A percentile compares a stretch with the other conserved stretches of the same genome.
Evolutionary conservation across 768 basidiomycete species (phyloP).

Genomic region (Boletus patriciae): DNA sequence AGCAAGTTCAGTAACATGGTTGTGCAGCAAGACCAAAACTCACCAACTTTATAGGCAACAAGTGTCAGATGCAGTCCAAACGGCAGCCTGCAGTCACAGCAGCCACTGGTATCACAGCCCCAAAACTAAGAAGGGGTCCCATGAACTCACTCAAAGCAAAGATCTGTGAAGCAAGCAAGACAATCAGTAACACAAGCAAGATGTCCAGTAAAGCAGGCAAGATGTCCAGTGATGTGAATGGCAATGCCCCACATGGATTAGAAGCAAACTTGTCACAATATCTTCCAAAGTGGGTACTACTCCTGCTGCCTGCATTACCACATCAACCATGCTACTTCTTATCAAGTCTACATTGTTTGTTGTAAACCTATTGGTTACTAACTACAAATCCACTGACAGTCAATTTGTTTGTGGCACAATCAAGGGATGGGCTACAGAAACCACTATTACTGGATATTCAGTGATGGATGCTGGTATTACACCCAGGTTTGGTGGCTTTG

Average conservation of each 20-base stretch:
- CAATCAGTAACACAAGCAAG: no score
- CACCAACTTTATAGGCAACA: not conserved
- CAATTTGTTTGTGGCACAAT: not conserved
- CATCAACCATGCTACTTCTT: constrained; percentile 2
- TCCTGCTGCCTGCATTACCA: not conserved
- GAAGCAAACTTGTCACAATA: constrained; percentile 4
- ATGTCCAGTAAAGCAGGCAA: no score
- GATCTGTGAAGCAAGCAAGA: not conserved
- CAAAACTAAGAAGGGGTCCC: not conserved
- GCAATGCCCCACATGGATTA: not conserved
- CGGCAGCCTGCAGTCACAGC: no score
- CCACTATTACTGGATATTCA: not conserved
- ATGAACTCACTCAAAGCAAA: not conserved
- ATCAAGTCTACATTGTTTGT: not conserved
- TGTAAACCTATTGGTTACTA: constrained; percentile 1
- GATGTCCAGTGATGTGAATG: not conserved
- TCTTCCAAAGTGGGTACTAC: no score
- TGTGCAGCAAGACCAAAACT: not conserved
- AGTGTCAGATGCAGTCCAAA: not conserved
- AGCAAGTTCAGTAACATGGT: not conserved
- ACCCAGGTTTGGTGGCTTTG: not conserved
- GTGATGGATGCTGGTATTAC: not conserved
- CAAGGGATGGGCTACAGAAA: not conserved
- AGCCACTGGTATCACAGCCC: no score
- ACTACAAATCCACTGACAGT: not conserved